phyloP scores from a whole-genome alignment of 768 basidiomycete species.

The Kondoa malvinella region DNA sequence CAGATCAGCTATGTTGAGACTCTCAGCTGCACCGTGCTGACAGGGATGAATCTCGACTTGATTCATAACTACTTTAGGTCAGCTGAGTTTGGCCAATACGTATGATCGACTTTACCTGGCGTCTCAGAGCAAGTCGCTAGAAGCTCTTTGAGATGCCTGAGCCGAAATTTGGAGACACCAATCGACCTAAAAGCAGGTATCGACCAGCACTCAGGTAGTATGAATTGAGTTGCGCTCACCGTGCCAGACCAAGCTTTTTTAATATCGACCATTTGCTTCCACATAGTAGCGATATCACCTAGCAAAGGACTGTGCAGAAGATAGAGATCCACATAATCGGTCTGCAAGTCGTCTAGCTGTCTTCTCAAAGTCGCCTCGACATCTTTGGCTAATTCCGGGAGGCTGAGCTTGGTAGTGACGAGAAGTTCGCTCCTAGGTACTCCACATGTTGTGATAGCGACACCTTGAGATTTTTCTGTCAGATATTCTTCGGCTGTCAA shows the following conservation, averaged over 20 bases:
- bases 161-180: slow-evolving; percentile 16
- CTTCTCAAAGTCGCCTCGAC: slow-evolving; percentile 11
- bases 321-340: slow-evolving; percentile 16
- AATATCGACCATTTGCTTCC: slow-evolving; percentile 11
- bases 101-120: too few relatives aligned
- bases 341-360: slow-evolving; percentile 9
- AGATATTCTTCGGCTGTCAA: too few relatives aligned
- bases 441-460: neutral
- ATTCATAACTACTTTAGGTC: slow-evolving; percentile 13
- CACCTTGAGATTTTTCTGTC: neutral
- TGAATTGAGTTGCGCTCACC: neutral
- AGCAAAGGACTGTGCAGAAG: slow-evolving; percentile 8
- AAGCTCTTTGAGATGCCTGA: slow-evolving; percentile 11
- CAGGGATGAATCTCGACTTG: slow-evolving; percentile 19
- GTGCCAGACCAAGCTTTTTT: neutral
- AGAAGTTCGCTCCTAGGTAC: neutral
- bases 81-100: too few relatives aligned
- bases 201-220: too few relatives aligned
- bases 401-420: slow-evolving; percentile 2
- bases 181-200: slow-evolving; percentile 1
- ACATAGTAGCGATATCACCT: slow-evolving; percentile 3
- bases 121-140: slow-evolving; percentile 6
- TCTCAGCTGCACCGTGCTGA: neutral
- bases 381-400: slow-evolving; percentile 8
- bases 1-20: neutral